Evolutionary conservation across 495 filamentous ascomycete genomes (phyloP), one percentile per base, ranked within the genome.

Genomic region (Penicillium arizonense): DNA sequence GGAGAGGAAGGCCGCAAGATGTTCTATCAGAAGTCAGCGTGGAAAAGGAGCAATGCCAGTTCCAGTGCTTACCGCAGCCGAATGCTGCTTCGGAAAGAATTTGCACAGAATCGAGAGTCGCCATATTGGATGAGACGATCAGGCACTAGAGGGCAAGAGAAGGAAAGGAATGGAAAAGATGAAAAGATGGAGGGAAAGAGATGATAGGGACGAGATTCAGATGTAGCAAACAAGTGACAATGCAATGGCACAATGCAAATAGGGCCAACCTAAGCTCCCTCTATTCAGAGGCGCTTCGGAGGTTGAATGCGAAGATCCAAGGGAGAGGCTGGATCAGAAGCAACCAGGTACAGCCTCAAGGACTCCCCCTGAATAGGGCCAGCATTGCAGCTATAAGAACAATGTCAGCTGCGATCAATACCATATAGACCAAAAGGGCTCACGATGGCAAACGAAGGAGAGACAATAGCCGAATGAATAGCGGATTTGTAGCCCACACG

Each of bases 41-140:
- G 24, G 18, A n/a, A 34, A 4, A 20, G 20, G 14, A 46, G 16
- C 32, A 47, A 39, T 12, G 33, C 3, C 18, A 48, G n/a, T 47
- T 48, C 14, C 18, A 51, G 28, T 47, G 62, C 74, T 58, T 72
- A 77, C 74, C 75, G 44, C 75, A 77, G 46, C 75, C 75, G 53
- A 64, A 77, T 38, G 70, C 72, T 3, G 75, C 69, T 56, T 77
- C 75, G 1, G 73, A 73, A 16, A 76, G 62, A 34, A 71, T 54
- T 12, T 65, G 59, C 23, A 71, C 55, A 2, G 66, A 72, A 45
- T 64, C 62, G 10, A 73, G 66, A 23, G 52, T 72, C 18, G 73
- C 73, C 68, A 72, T 72, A 53, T 38, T 46, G 45, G 36, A 38
- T 24, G 20, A 24, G 13, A 47, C 18, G 53, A 38, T n/a, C 8